A percentile compares a stretch with the other conserved stretches of the same genome.
These are phyloP conservation scores for Calonectria honghensis DNA, from an alignment of 2,329 filamentous ascomycete genomes.

Conservation along the genomic window DNA sequence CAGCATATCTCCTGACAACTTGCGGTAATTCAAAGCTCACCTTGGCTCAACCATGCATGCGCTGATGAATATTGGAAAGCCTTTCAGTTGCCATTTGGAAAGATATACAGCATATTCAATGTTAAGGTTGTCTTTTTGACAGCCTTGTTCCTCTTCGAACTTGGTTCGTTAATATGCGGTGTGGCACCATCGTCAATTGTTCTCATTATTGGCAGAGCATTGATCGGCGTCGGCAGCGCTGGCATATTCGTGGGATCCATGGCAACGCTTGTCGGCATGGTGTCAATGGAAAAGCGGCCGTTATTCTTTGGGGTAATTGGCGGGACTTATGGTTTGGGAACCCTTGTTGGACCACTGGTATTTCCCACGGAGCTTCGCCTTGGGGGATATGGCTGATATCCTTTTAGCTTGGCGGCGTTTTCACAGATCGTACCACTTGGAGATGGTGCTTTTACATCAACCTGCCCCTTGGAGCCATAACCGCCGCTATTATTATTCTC, in stretches of 20 bases:
- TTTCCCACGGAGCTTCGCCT: neutral
- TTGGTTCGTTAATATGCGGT: conserved; percentile 71
- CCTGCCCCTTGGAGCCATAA: conserved; percentile 55
- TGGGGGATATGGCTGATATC: neutral
- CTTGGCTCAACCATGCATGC: neutral
- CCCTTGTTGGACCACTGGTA: conserved; percentile 56
- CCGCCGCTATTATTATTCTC: conserved; percentile 57
- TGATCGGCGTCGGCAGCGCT: conserved; percentile 66
- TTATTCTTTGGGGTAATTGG: conserved; percentile 58
- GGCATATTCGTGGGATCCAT: conserved; percentile 68
- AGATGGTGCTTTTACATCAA: conserved; percentile 47
- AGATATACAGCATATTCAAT: conserved; percentile 69
- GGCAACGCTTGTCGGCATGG: conserved; percentile 67
- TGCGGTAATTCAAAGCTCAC: conserved; percentile 48
- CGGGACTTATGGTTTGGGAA: conserved; percentile 56
- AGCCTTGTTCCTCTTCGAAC: conserved; percentile 70
- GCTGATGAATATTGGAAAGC: conserved; percentile 19
- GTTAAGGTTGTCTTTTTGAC: conserved; percentile 68
- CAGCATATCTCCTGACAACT: conserved; percentile 69
- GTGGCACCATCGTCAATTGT: conserved; percentile 65
- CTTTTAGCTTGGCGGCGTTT: conserved; percentile 56
- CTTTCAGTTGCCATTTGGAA: conserved; percentile 61
- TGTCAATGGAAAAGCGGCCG: conserved; percentile 55
- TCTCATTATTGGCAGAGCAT: conserved; percentile 70
- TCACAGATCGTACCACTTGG: conserved; percentile 55